Evolutionary conservation across 805 yeast genomes (phyloP).

Genomic region (Candida vartiovaarae): DNA sequence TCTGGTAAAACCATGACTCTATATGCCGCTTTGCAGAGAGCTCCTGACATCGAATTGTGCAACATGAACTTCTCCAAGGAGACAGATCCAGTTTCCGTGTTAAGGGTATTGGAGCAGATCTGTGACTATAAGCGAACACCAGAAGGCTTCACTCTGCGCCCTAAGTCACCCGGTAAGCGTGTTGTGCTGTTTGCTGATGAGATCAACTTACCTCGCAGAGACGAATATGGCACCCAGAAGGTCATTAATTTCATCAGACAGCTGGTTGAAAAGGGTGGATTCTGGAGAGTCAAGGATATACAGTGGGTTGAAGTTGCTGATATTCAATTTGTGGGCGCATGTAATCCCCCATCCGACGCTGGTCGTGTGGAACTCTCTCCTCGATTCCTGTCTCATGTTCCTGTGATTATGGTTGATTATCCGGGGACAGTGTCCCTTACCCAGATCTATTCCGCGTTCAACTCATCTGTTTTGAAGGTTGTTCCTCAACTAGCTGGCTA

Average conservation of each 20-base stretch:
- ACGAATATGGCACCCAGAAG: slow-evolving; percentile 65
- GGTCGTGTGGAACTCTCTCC: slow-evolving; percentile 56
- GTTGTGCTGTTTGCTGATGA: slow-evolving; percentile 89
- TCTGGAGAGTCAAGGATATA: slow-evolving; percentile 56
- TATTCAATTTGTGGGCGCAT: slow-evolving; percentile 89
- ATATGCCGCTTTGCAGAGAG: slow-evolving; percentile 54
- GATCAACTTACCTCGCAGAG: slow-evolving; percentile 71
- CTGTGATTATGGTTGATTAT: slow-evolving; percentile 69
- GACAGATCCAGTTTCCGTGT: slow-evolving; percentile 53
- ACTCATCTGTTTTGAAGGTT: slow-evolving; percentile 46
- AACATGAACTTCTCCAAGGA: slow-evolving; percentile 81
- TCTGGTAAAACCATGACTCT: slow-evolving; percentile 94
- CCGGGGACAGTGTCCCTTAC: slow-evolving; percentile 57
- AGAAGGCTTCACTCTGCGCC: slow-evolving; percentile 48
- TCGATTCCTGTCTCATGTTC: slow-evolving; percentile 61
- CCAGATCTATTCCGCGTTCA: slow-evolving; percentile 62
- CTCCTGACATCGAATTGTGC: slow-evolving; percentile 51
- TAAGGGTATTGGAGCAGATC: slow-evolving; percentile 63
- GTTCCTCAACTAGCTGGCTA: slow-evolving; percentile 57
- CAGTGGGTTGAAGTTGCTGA: slow-evolving; percentile 61
- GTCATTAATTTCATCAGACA: slow-evolving; percentile 71
- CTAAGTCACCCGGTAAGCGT: slow-evolving; percentile 57
- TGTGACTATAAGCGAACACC: slow-evolving; percentile 52
- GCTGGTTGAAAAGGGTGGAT: slow-evolving; percentile 65
- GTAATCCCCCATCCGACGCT: slow-evolving; percentile 80